Base-by-base conservation (phyloP, 2,329 filamentous ascomycete species). In the Gnomoniopsis sp. region DNA sequence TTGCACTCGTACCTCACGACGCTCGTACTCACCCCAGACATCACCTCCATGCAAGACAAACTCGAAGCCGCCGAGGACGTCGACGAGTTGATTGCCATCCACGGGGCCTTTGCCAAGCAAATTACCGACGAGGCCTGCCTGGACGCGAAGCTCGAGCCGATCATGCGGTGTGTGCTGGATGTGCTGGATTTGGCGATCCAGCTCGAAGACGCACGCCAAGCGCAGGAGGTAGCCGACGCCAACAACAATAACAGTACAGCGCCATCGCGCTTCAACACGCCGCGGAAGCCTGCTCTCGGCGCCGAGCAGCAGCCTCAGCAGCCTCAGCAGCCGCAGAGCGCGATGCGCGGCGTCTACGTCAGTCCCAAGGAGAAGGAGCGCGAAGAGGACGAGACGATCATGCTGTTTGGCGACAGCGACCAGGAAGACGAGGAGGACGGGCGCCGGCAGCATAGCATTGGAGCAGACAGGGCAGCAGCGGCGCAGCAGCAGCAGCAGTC, bases 1-100 rank as follows among this genome's bases (percentile, higher is more conserved):
- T 67, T 96, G 1, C 88, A 91, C 66, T 86, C 87, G 10, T 95
- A 96, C 68, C 75, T 96, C 4, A 87, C 86, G 3, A 88, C 86
- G 17, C 80, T 91, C 2, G 89, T 93, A 1, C 78, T 96, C 1
- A 81, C 80, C 0, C 83, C 86, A 0, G 79, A 85, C 22, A 83
- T 80, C 2, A 67, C 72, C 2, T 75, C 78, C 33, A 82, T 97
- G 75, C 75, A 75, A 6, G 69, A 72, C 2, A 76, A 80, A 0
- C 79, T 97, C 53, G 72, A 74, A 15, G 74, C 76, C 6, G 85
- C 90, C 0, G 78, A 81, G 26, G 91, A 93, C 64, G 85, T 97
- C 11, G 91, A 97, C 68, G 82, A 82, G 26, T 96, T 97, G 90
- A 86, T 92, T 26, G 73, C 74, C 1, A 79, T 87, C 1, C 92